Conservation (phyloP, 2,329 filamentous ascomycete species). For the Diplodia corticola region DNA sequence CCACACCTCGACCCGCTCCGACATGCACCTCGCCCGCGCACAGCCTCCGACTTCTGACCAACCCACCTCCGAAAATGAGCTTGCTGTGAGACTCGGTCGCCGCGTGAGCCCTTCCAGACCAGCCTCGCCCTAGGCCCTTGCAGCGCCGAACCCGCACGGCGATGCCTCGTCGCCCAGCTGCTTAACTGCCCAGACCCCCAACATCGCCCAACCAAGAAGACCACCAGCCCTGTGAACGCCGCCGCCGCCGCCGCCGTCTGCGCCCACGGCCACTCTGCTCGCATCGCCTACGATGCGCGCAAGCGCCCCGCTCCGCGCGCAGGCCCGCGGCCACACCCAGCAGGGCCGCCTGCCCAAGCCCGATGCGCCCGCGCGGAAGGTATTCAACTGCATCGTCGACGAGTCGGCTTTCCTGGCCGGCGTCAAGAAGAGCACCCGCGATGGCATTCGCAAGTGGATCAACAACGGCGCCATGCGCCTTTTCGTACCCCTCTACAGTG, state of each 20-base stretch:
- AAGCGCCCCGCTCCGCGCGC: constrained; percentile 22
- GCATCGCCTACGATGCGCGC: constrained; percentile 18
- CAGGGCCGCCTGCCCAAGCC: constrained; percentile 19
- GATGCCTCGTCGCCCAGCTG: constrained; percentile 19
- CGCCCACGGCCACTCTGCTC: neutral
- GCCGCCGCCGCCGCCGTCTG: neutral
- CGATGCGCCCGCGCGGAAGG: constrained; percentile 40
- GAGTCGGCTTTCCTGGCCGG: constrained; percentile 53
- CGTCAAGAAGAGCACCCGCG: constrained; percentile 53
- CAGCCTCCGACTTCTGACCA: constrained; percentile 7
- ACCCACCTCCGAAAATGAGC: constrained; percentile 12
- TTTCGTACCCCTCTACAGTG: constrained; percentile 54
- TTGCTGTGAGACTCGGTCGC: constrained; percentile 16
- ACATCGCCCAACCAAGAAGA: neutral
- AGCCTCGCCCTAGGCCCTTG: constrained; percentile 20
- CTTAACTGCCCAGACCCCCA: constrained; percentile 15
- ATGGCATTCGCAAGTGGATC: constrained; percentile 55
- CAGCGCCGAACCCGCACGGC: constrained; percentile 21
- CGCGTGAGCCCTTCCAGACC: constrained; percentile 16
- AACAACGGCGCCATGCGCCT: constrained; percentile 51
- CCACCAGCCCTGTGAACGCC: neutral
- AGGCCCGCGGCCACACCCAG: constrained; percentile 2
- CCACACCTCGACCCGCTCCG: constrained; percentile 17
- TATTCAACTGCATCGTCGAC: constrained; percentile 57
- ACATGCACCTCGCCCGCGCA: constrained; percentile 20